These are phyloP conservation scores for Microcyclospora tardicrescens DNA, from an alignment of 2,329 filamentous ascomycete genomes.

Conservation along the genomic window DNA sequence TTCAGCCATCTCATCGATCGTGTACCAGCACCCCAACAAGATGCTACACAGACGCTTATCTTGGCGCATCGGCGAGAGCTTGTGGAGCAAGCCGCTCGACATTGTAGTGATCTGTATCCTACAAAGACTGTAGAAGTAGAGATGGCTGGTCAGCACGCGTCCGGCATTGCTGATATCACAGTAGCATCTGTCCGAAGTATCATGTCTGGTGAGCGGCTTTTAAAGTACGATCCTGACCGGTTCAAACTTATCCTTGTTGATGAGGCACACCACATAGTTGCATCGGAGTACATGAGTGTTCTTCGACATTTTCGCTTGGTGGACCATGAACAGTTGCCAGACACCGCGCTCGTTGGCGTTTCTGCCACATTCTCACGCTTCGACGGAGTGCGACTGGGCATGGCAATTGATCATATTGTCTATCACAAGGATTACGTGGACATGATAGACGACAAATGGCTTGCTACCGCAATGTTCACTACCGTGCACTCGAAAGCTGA, in stretches of 20 bases:
- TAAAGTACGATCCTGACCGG: conserved; percentile 62
- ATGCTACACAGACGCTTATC: conserved; percentile 69
- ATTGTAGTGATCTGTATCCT: conserved; percentile 73
- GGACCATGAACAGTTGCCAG: conserved; percentile 33
- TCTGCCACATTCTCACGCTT: conserved; percentile 72
- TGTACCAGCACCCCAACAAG: conserved; percentile 42
- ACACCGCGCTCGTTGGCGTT: conserved; percentile 62
- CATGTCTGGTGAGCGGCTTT: conserved; percentile 59
- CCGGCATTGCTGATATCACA: conserved; percentile 78
- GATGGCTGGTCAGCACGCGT: conserved; percentile 68
- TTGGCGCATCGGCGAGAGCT: conserved; percentile 85
- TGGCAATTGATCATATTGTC: conserved; percentile 86
- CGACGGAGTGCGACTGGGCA: conserved; percentile 69
- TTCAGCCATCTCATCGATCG: conserved; percentile 90
- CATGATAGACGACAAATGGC: conserved; percentile 82
- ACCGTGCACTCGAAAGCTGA: conserved; percentile 77
- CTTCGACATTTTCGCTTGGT: conserved; percentile 68
- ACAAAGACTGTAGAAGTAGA: conserved; percentile 74
- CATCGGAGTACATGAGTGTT: conserved; percentile 60
- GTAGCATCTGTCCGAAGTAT: conserved; percentile 84
- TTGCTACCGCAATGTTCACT: conserved; percentile 85
- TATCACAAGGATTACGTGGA: conserved; percentile 71
- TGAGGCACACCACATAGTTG: conserved; percentile 93
- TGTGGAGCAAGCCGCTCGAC: conserved; percentile 81
- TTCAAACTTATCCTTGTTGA: conserved; percentile 93